These are phyloP conservation scores for Rubroboletus pulcherrimus DNA, from an alignment of 768 basidiomycete genomes.

Conservation along the genomic window DNA sequence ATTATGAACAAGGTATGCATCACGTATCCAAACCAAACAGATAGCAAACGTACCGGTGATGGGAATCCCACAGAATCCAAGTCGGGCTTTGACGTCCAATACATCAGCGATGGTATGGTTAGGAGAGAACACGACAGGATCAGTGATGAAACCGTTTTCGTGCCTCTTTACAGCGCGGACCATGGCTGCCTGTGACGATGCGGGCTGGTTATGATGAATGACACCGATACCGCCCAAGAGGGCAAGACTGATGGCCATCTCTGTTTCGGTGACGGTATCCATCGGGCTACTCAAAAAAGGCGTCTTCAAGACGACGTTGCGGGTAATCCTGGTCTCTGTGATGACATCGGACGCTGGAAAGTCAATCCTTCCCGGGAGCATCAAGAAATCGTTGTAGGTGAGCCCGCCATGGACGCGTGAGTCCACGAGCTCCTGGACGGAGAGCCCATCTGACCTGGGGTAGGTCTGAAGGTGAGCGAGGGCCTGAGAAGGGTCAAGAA, in stretches of 20 bases:
- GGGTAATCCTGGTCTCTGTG: slow-evolving; percentile 84
- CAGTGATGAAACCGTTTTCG: slow-evolving; percentile 97
- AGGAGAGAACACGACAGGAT: slow-evolving; percentile 87
- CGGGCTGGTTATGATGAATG: slow-evolving; percentile 92
- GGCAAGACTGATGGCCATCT: slow-evolving; percentile 93
- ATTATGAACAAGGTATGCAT: slow-evolving; percentile 47
- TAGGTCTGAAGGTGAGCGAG: slow-evolving; percentile 75
- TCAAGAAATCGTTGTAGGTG: slow-evolving; percentile 96
- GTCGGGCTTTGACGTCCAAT: slow-evolving; percentile 83
- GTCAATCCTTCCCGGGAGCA: slow-evolving; percentile 94
- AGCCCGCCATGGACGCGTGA: slow-evolving; percentile 82
- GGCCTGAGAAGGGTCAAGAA: slow-evolving; percentile 70
- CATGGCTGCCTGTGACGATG: slow-evolving; percentile 91
- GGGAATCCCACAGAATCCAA: slow-evolving; percentile 96
- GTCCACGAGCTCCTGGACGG: slow-evolving; percentile 84
- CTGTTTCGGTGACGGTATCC: slow-evolving; percentile 97
- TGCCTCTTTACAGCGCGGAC: slow-evolving; percentile 96
- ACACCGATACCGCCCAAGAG: slow-evolving; percentile 96
- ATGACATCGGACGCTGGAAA: slow-evolving; percentile 79
- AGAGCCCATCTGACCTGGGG: slow-evolving; percentile 72
- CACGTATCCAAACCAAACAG: slow-evolving; percentile 19
- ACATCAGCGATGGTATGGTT: slow-evolving; percentile 80
- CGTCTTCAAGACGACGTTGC: slow-evolving; percentile 88
- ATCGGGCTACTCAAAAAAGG: slow-evolving; percentile 98
- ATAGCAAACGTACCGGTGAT: slow-evolving; percentile 78